Conservation (phyloP, 306 rosid genomes). For the Prunus campanulata region DNA sequence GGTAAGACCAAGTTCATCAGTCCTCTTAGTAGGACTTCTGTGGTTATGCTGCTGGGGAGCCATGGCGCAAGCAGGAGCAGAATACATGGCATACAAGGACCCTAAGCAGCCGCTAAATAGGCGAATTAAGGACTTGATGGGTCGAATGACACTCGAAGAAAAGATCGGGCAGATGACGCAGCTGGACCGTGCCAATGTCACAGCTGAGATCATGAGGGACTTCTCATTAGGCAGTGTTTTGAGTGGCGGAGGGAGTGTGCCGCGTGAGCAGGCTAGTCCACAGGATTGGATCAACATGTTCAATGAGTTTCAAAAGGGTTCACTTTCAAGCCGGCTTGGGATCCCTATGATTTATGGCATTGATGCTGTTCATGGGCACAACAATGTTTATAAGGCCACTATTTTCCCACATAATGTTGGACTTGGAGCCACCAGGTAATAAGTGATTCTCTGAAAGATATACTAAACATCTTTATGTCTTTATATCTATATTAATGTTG, state of each 20-base stretch:
- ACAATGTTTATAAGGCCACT: slow-evolving; percentile 29
- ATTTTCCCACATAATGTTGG: slow-evolving; percentile 37
- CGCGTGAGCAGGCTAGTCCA: slow-evolving; percentile 3
- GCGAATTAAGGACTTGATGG: slow-evolving; percentile 22
- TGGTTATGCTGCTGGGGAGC: neutral
- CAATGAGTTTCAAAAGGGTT: slow-evolving; percentile 22
- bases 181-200: slow-evolving; percentile 8
- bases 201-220: slow-evolving; percentile 18
- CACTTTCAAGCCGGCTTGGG: slow-evolving; percentile 24
- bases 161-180: slow-evolving; percentile 29
- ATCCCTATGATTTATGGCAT: slow-evolving; percentile 33
- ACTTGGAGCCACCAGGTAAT: slow-evolving; percentile 33
- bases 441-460: neutral
- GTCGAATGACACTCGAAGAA: slow-evolving; percentile 22
- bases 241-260: slow-evolving; percentile 29
- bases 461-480: too few species aligned
- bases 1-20: neutral
- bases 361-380: slow-evolving; percentile 37
- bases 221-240: slow-evolving; percentile 21
- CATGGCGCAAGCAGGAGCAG: neutral
- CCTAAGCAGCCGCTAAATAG: neutral
- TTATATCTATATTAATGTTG: neutral
- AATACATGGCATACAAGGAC: slow-evolving; percentile 20
- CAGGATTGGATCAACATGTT: slow-evolving; percentile 18
- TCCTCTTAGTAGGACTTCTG: neutral